Percentiles rank a stretch among this genome's conserved stretches.
Conservation (phyloP, 805 yeast genomes). For the Saccharomycopsis amapae region DNA sequence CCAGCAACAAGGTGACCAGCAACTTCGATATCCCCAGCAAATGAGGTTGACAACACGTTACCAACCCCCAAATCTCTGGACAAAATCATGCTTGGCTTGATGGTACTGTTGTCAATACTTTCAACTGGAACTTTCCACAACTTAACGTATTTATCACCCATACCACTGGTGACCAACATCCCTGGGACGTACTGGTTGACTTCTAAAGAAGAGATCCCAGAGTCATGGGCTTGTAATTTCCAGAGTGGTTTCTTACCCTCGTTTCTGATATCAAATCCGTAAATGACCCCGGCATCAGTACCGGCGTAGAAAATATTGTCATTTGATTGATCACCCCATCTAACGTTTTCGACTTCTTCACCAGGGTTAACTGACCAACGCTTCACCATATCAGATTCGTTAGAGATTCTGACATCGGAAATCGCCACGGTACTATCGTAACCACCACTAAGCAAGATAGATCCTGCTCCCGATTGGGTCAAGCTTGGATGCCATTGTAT, state of each 20-base stretch:
- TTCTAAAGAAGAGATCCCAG: slow-evolving; percentile 80
- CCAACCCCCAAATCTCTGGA: slow-evolving; percentile 93
- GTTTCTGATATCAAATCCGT: slow-evolving; percentile 78
- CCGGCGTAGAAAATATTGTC: slow-evolving; percentile 63
- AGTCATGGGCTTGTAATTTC: slow-evolving; percentile 96
- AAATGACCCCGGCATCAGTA: slow-evolving; percentile 84
- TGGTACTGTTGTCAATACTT: slow-evolving; percentile 26
- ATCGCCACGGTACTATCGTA: slow-evolving; percentile 79
- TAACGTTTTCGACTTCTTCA: slow-evolving; percentile 79
- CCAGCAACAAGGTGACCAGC: slow-evolving; percentile 82
- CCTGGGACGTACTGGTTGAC: slow-evolving; percentile 63
- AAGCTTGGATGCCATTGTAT: slow-evolving; percentile 74
- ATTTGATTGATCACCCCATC: slow-evolving; percentile 47
- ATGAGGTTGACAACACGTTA: slow-evolving; percentile 73
- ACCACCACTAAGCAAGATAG: slow-evolving; percentile 81
- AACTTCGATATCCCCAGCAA: slow-evolving; percentile 82
- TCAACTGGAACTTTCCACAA: slow-evolving; percentile 64
- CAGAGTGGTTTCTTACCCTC: slow-evolving; percentile 65
- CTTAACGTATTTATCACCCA: slow-evolving; percentile 82
- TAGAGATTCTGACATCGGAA: slow-evolving; percentile 76
- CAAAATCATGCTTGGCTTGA: slow-evolving; percentile 77
- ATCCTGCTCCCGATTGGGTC: slow-evolving; percentile 38
- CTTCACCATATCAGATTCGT: slow-evolving; percentile 51
- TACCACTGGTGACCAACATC: slow-evolving; percentile 76
- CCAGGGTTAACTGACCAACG: slow-evolving; percentile 54